These are phyloP conservation scores for Kodamaea hsintzibuensis DNA, from an alignment of 805 yeast species.

Conservation along the genomic window DNA sequence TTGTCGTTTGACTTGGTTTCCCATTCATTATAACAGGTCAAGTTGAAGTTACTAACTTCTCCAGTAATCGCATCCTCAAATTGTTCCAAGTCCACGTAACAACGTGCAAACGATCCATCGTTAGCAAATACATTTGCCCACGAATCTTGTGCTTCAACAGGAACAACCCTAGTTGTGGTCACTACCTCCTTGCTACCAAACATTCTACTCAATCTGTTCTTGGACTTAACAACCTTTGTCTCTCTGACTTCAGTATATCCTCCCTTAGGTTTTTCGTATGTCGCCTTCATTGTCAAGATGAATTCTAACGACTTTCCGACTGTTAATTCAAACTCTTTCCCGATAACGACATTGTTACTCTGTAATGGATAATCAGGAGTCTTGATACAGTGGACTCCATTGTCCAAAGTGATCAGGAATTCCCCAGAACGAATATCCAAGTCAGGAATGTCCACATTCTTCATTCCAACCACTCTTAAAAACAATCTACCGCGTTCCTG, in stretches of 20 bases:
- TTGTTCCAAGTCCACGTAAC: slow-evolving; percentile 63
- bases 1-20: slow-evolving; percentile 32
- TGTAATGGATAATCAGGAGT: slow-evolving; percentile 54
- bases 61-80: slow-evolving; percentile 59
- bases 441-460: slow-evolving; percentile 49
- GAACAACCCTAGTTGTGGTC: slow-evolving; percentile 52
- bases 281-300: slow-evolving; percentile 70
- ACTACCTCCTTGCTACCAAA: slow-evolving; percentile 50
- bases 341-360: slow-evolving; percentile 39
- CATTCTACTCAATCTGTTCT: slow-evolving; percentile 45
- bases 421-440: slow-evolving; percentile 45
- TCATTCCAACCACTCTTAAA: slow-evolving; percentile 48
- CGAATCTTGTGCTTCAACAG: slow-evolving; percentile 53
- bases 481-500: slow-evolving; percentile 57
- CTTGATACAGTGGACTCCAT: slow-evolving; percentile 76
- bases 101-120: slow-evolving; percentile 88
- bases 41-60: slow-evolving; percentile 46
- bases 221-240: slow-evolving; percentile 48
- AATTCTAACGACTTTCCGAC: slow-evolving; percentile 63
- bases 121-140: slow-evolving; percentile 69
- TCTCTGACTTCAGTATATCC: slow-evolving; percentile 62
- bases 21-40: slow-evolving; percentile 86
- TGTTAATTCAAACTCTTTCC: slow-evolving; percentile 78
- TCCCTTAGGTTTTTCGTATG: slow-evolving; percentile 51
- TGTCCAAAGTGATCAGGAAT: slow-evolving; percentile 63